phyloP scores from a whole-genome alignment of 495 filamentous ascomycete genomes.

The Amorphotheca resinae region DNA sequence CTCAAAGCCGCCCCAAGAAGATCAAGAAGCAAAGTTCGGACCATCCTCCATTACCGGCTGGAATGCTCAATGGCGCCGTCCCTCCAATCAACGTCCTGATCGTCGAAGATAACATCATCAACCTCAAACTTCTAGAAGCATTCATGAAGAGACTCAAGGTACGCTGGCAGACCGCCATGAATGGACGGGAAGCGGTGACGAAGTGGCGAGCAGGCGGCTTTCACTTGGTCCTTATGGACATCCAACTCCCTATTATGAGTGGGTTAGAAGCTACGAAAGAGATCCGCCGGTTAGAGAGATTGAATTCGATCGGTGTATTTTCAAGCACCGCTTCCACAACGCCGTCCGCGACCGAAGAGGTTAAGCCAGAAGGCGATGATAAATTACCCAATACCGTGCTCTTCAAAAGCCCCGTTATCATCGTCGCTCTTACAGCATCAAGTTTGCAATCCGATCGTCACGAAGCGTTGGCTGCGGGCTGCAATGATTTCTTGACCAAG shows the following conservation, averaged over 20 bases:
- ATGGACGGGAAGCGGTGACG: conserved; percentile 80
- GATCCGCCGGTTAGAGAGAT: conserved; percentile 76
- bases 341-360: conserved; percentile 24
- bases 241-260: conserved; percentile 94
- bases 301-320: conserved; percentile 86
- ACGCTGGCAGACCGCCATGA: conserved; percentile 93
- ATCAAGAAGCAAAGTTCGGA: conserved; percentile 32
- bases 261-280: conserved; percentile 94
- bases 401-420: conserved; percentile 95
- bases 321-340: conserved; percentile 31
- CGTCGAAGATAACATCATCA: conserved; percentile 98
- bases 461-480: conserved; percentile 88
- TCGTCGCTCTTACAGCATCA: conserved; percentile 90
- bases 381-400: conserved; percentile 55
- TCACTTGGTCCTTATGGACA: conserved; percentile 96
- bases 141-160: conserved; percentile 96
- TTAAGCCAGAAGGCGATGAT: conserved; percentile 43
- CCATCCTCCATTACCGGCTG: conserved; percentile 39
- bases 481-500: conserved; percentile 98
- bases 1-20: conserved; percentile 35
- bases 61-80: conserved; percentile 70
- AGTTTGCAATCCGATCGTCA: conserved; percentile 89
- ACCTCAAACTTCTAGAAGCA: conserved; percentile 79
- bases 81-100: conserved; percentile 97
- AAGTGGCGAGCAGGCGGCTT: conserved; percentile 95